Base-by-base conservation (phyloP, 148 eudicot genomes). In the Rheum nobile region DNA sequence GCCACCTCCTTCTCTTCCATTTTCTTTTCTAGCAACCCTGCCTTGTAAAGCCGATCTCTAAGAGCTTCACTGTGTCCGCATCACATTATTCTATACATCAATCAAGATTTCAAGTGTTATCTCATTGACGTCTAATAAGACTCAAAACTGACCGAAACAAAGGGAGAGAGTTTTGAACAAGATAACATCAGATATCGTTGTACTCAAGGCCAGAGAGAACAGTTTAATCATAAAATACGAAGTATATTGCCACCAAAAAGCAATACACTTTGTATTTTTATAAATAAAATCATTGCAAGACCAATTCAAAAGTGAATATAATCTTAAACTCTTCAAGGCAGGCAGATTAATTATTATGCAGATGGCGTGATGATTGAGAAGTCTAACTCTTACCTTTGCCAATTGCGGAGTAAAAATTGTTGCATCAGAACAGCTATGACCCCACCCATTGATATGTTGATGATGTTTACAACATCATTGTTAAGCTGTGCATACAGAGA, bases 381-480 rank as follows among this genome's bases (percentile, higher is more conserved):
- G 32, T 38, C 72, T 32, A 71, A 32, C 19, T 43, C 54, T 19
- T 79, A 82, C 80, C 80, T 42, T 54, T 61, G 59, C 81, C 77
- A 82, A 50, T 72, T 86, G 63, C 74, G 85, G 42, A 82, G 83
- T 74, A 89, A 72, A 75, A 83, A 11, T 78, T 82, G 89, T 79
- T 88, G 97, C 77, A 93, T 75, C 68, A 86, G 42, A 74, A 93
- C 80, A 39, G 98, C 97, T 70, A 93, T 80, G 38, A 84, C 76
- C 85, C 91, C 85, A 32, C 98, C 98, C 79, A 89, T 84, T 24
- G 98, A 89, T 85, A 93, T 89, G 75, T 91, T 93, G 81, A 93
- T 86, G 77, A 93, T 77, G 73, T 93, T 91, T 35, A 93, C 98
- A 68, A 78, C 89, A 46, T 93, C 97, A 59, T 93, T 93, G 86